phyloP scores from a whole-genome alignment of 2,329 filamentous ascomycete species.

The Magnaporthiopsis incrustans region DNA sequence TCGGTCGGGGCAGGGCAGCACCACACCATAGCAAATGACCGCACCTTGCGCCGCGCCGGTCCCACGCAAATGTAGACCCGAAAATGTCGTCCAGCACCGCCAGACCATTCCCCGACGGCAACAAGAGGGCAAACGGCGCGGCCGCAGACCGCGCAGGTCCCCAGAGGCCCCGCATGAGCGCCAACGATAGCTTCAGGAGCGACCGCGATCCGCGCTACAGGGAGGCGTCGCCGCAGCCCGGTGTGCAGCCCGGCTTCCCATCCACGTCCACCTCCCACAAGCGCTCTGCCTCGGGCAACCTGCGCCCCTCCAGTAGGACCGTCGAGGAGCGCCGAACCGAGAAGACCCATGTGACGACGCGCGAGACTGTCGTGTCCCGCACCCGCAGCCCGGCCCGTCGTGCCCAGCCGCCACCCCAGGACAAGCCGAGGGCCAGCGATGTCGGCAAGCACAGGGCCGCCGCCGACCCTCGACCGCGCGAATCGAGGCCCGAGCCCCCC shows the following conservation, averaged over 20 bases:
- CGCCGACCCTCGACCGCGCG: conserved; percentile 16
- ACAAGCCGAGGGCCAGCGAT: conserved; percentile 28
- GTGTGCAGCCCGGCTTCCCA: not conserved
- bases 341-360: conserved; percentile 43
- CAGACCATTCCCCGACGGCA: conserved; percentile 27
- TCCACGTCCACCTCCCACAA: conserved; percentile 39
- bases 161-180: conserved; percentile 25
- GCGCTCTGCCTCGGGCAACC: conserved; percentile 49
- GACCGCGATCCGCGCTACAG: conserved; percentile 14
- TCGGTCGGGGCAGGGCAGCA: not conserved
- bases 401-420: conserved; percentile 23
- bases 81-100: conserved; percentile 33
- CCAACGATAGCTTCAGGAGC: conserved; percentile 14
- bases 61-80: conserved; percentile 24
- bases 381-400: conserved; percentile 50
- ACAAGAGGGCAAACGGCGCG: conserved; percentile 34
- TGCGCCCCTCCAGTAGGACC: conserved; percentile 39
- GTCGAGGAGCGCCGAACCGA: conserved; percentile 51
- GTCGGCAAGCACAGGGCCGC: conserved; percentile 30
- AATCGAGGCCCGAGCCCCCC: conserved; percentile 23
- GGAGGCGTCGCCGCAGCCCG: conserved; percentile 23
- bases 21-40: conserved; percentile 5
- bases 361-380: conserved; percentile 53
- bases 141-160: conserved; percentile 13
- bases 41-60: conserved; percentile 2